Base-by-base conservation (phyloP, 345 rosid genomes). In the Corchorus olitorius region DNA sequence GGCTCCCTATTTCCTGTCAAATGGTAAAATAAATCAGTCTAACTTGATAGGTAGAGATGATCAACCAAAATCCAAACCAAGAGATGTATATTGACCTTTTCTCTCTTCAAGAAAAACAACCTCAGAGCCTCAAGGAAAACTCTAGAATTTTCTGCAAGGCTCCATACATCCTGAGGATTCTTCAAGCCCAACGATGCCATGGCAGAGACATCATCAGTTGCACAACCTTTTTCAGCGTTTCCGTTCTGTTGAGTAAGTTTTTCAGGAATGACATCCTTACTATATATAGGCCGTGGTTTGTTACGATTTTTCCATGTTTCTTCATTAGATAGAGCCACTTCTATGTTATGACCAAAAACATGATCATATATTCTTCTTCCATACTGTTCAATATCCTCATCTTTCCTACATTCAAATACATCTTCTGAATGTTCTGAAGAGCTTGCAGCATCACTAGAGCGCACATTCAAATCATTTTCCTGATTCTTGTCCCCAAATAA, bases 141-240 rank as follows among this genome's bases (percentile, higher is more conserved):
- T 82, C 82, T 90, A 37, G 99, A 89, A 87, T 87, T 94, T 83
- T 97, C 97, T 20, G 54, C 33, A 54, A 94, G 91, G 80, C 90
- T 88, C 99, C 99, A 97, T 78, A 91, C 56, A 66, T 94, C 99
- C 86, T 97, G 99, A 73, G 97, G 99, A 87, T 91, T 97, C 87
- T 91, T 97, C 84, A 97, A 81, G 80, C 99, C 97, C 83, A 97
- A 79, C 43, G 90, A 88, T 33, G 83, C 73, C 99, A 94, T 97
- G 74, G 86, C 98, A 81, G 99, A 92, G 16, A 82, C 72, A 43
- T 80, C 91, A 73, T 76, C 91, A 75, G 76, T 69, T 60, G 80
- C 76, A 56, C 83, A 78, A 71, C 58, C 81, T 67, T 81, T 84
- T 73, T 86, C 88, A 50, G 76, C 33, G 79, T 80, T 88, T 60